Conservation (phyloP, 2,329 filamentous ascomycete species). For the Simplicillium sp. region DNA sequence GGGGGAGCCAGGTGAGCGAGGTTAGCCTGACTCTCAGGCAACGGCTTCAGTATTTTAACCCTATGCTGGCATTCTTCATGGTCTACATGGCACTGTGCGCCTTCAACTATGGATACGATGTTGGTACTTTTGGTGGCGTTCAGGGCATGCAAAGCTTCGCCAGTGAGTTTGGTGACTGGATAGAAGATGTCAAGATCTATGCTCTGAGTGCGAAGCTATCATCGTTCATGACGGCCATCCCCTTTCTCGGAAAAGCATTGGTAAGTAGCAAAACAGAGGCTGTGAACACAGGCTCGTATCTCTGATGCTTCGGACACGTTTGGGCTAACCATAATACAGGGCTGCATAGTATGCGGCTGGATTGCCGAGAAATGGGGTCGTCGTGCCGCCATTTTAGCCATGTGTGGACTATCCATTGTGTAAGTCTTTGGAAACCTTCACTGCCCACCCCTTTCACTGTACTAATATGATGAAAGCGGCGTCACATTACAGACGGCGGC, state of each 20-base stretch:
- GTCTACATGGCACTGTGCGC: conserved; percentile 2
- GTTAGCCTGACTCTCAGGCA: conserved; percentile 2
- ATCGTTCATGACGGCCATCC: conserved; percentile 15
- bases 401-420: conserved; percentile 12
- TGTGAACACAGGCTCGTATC: too few relatives aligned
- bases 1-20: too few relatives aligned
- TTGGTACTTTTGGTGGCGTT: conserved; percentile 7
- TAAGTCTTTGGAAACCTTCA: conserved; percentile 2
- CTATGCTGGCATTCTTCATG: conserved; percentile 11
- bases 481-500: conserved; percentile 19
- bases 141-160: conserved; percentile 16
- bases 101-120: neutral
- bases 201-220: conserved; percentile 13
- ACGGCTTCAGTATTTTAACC: conserved; percentile 5
- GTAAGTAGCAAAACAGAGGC: too few relatives aligned
- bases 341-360: conserved; percentile 9
- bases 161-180: conserved; percentile 13
- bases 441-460: neutral
- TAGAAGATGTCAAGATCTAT: conserved; percentile 6
- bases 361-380: conserved; percentile 17
- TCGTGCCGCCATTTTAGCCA: conserved; percentile 12
- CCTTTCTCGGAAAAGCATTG: conserved; percentile 14
- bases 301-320: too few relatives aligned
- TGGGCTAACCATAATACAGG: neutral
- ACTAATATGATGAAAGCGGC: conserved; percentile 10